Percentiles rank a stretch among this genome's conserved stretches.
Evolutionary conservation across 2,329 filamentous ascomycete genomes (phyloP).

Genomic region (Stachybotrys chartarum): DNA sequence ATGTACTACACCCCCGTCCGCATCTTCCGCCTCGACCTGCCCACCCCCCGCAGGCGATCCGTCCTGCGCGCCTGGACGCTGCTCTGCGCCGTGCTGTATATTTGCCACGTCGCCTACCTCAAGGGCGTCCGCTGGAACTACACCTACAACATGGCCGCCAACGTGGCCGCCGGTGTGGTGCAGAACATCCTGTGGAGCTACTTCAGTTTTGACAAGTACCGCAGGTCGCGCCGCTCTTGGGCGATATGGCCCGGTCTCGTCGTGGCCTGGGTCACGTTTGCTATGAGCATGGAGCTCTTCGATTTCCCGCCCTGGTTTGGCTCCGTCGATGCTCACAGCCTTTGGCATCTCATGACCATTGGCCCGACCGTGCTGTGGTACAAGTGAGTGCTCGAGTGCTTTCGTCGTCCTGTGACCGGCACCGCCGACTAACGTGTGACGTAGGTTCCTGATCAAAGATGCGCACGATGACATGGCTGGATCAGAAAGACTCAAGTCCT

Average conservation of each 20-base stretch:
- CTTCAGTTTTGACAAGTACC: constrained; percentile 72
- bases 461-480: constrained; percentile 73
- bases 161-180: constrained; percentile 72
- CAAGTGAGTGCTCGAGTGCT: constrained; percentile 57
- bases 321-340: constrained; percentile 82
- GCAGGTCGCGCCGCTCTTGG: constrained; percentile 66
- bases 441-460: constrained; percentile 80
- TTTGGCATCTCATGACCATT: constrained; percentile 95
- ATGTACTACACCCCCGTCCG: constrained; percentile 79
- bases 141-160: constrained; percentile 95
- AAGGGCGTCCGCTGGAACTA: constrained; percentile 89
- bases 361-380: constrained; percentile 87
- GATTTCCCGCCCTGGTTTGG: constrained; percentile 85
- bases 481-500: constrained; percentile 60
- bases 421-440: constrained; percentile 4
- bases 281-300: constrained; percentile 92
- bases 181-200: constrained; percentile 81
- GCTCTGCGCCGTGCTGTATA: constrained; percentile 64
- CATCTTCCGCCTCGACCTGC: constrained; percentile 72
- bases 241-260: constrained; percentile 84
- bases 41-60: constrained; percentile 31
- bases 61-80: constrained; percentile 69
- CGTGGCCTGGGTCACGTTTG: constrained; percentile 84
- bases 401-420: background rate
- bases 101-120: constrained; percentile 73